Evolutionary conservation across 2,329 filamentous ascomycete genomes (phyloP).

Genomic region (Arthroderma sp.): DNA sequence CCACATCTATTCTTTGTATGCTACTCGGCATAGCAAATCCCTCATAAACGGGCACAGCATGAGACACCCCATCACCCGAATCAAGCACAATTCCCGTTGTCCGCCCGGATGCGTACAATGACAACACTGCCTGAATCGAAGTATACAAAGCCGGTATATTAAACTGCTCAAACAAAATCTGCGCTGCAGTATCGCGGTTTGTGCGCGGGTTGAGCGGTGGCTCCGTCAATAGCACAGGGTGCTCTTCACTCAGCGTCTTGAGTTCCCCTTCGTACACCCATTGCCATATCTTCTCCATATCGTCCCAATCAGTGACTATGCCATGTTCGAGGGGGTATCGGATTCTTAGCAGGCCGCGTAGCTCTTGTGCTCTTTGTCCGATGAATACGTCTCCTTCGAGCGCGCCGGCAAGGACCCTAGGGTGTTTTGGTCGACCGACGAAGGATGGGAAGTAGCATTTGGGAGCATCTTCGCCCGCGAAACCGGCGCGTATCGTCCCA

Average conservation of each 20-base stretch:
- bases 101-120: slow-evolving; percentile 86
- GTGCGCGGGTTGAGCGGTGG: slow-evolving; percentile 87
- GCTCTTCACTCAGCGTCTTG: slow-evolving; percentile 96
- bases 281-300: slow-evolving; percentile 99
- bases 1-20: slow-evolving; percentile 90
- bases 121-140: slow-evolving; percentile 92
- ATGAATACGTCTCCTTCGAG: slow-evolving; percentile 96
- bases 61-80: slow-evolving; percentile 88
- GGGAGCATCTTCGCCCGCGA: slow-evolving; percentile 87
- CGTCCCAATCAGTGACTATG: slow-evolving; percentile 98
- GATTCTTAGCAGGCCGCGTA: slow-evolving; percentile 89
- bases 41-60: slow-evolving; percentile 94
- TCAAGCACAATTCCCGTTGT: slow-evolving; percentile 95
- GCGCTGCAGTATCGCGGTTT: slow-evolving; percentile 90
- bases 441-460: slow-evolving; percentile 97
- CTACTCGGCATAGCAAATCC: slow-evolving; percentile 94
- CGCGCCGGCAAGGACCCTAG: slow-evolving; percentile 87
- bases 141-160: slow-evolving; percentile 95
- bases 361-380: slow-evolving; percentile 77
- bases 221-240: slow-evolving; percentile 91
- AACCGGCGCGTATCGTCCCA: slow-evolving; percentile 91
- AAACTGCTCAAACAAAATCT: slow-evolving; percentile 97
- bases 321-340: slow-evolving; percentile 91
- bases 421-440: slow-evolving; percentile 89
- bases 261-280: slow-evolving; percentile 93